Evolutionary conservation across 106 monocot genomes (phyloP).

Genomic region (Apostasia shenzhenica): DNA sequence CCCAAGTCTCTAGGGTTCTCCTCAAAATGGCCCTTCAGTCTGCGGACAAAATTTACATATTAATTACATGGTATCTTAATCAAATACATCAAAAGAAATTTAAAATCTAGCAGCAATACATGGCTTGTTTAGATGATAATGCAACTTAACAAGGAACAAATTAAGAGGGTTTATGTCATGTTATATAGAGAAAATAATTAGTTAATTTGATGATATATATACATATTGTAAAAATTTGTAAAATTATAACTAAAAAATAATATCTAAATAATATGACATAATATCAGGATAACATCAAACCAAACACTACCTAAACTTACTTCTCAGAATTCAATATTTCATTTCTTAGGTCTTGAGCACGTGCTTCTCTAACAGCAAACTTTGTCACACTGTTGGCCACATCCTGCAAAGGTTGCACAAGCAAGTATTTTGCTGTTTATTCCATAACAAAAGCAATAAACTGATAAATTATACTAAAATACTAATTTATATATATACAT

Average conservation of each 20-base stretch:
- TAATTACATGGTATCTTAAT: background rate
- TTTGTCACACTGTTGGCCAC: slow-evolving; percentile 82
- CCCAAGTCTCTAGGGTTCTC: slow-evolving; percentile 83
- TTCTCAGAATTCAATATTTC: slow-evolving; percentile 84
- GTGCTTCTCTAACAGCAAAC: slow-evolving; percentile 76
- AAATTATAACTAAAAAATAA: too few species aligned
- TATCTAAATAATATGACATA: too few species aligned
- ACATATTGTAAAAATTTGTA: too few species aligned
- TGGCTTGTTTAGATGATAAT: too few species aligned
- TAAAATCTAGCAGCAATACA: background rate
- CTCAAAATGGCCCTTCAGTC: slow-evolving; percentile 89
- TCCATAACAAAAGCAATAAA: too few species aligned
- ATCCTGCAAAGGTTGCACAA: slow-evolving; percentile 42
- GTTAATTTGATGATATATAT: too few species aligned
- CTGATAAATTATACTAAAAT: too few species aligned
- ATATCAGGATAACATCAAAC: background rate
- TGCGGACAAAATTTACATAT: slow-evolving; percentile 12
- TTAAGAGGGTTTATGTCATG: too few species aligned
- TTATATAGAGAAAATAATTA: too few species aligned
- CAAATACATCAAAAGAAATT: background rate
- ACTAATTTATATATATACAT: too few species aligned
- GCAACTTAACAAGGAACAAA: too few species aligned
- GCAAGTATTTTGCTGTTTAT: too few species aligned
- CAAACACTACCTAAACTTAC: slow-evolving; percentile 23
- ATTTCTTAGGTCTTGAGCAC: slow-evolving; percentile 80